Conservation (phyloP, 192 early-diverging fungal genomes). For the Endogone sp. region DNA sequence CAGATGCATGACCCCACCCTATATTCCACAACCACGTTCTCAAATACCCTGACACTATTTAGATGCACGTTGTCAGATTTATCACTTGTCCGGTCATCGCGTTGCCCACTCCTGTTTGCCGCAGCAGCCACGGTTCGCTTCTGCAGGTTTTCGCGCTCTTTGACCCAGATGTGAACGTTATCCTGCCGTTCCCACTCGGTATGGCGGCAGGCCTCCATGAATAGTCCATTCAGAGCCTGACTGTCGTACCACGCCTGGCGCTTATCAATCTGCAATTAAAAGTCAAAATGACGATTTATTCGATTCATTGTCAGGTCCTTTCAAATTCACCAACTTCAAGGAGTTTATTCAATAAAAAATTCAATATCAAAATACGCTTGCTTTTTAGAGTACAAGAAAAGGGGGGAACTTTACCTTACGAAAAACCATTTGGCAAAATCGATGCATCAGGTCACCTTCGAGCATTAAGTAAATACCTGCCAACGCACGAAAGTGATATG, state of each 20-base stretch:
- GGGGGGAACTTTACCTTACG: conserved; percentile 6
- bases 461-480: conserved; percentile 34
- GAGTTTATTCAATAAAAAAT: too few species aligned
- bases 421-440: conserved; percentile 28
- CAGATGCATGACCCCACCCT: too few species aligned
- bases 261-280: conserved; percentile 25
- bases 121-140: background rate
- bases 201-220: conserved; percentile 14
- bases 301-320: too few species aligned
- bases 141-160: background rate
- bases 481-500: conserved; percentile 21
- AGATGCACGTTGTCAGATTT: conserved; percentile 6
- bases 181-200: conserved; percentile 12
- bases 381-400: background rate
- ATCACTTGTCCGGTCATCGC: conserved; percentile 6
- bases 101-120: background rate
- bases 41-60: conserved; percentile 15
- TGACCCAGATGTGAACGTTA: conserved; percentile 20
- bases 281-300: background rate
- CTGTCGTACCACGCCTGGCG: conserved; percentile 31
- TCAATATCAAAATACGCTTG: too few species aligned
- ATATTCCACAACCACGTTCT: conserved; percentile 16
- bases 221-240: conserved; percentile 22
- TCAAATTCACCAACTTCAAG: too few species aligned
- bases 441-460: conserved; percentile 34